Percentiles rank a stretch among this genome's conserved stretches.
phyloP scores from a whole-genome alignment of 495 filamentous ascomycete genomes.

The Ascobolus immersus region DNA sequence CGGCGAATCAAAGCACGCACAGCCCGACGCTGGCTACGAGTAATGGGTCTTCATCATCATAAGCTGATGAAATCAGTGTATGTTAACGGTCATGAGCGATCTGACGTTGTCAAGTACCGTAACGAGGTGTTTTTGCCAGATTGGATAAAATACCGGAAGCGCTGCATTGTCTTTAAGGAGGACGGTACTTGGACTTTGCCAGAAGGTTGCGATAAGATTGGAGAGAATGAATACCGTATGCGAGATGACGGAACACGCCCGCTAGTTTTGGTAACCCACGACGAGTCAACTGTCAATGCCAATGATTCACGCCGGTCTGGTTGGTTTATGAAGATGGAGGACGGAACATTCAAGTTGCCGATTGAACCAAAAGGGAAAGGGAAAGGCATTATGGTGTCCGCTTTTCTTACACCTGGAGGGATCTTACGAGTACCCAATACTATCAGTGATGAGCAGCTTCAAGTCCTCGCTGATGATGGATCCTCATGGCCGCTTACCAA shows the following conservation, averaged over 20 bases:
- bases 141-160: neutral
- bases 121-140: neutral
- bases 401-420: conserved; percentile 2
- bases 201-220: neutral
- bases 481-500: neutral
- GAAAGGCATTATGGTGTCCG: conserved; percentile 5
- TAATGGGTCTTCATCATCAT: neutral
- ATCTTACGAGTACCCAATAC: conserved; percentile 1
- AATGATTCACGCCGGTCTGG: conserved; percentile 3
- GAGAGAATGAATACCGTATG: too few relatives aligned
- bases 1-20: neutral
- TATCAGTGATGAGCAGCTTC: neutral
- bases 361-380: neutral
- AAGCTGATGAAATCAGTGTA: neutral
- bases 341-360: conserved; percentile 1
- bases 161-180: neutral
- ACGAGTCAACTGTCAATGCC: conserved; percentile 6
- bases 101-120: neutral
- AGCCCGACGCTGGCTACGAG: neutral
- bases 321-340: conserved; percentile 3
- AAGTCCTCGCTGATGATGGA: too few relatives aligned
- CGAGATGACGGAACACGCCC: too few relatives aligned
- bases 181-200: conserved; percentile 1
- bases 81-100: neutral
- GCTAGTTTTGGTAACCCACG: neutral